Percentiles rank a stretch among this genome's conserved stretches.
These are phyloP conservation scores for Paramarasmius palmivorus DNA, from an alignment of 1,284 basidiomycete species.

Conservation along the genomic window DNA sequence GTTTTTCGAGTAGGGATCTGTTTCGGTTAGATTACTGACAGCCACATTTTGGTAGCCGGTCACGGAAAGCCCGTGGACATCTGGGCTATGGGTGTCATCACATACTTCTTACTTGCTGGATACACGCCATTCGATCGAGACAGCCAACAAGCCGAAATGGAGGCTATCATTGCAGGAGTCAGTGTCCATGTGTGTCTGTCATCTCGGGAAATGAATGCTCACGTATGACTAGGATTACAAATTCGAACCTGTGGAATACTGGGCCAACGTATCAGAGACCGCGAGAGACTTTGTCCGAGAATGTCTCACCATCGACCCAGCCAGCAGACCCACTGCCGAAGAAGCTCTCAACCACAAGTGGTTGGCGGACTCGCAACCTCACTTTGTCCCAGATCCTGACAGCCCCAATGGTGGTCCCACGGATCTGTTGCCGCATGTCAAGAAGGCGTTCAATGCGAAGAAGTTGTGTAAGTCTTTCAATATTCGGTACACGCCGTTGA, in stretches of 20 bases:
- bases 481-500: constrained; percentile 9
- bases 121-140: constrained; percentile 96
- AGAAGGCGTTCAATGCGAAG: constrained; percentile 86
- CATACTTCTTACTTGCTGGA: constrained; percentile 92
- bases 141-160: constrained; percentile 85
- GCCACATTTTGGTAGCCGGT: constrained; percentile 55
- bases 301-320: constrained; percentile 86
- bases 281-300: constrained; percentile 80
- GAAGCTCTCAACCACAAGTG: constrained; percentile 79
- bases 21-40: constrained; percentile 1
- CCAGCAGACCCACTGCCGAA: constrained; percentile 73
- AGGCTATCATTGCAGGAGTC: constrained; percentile 87
- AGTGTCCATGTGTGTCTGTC: constrained; percentile 20
- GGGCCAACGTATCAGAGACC: constrained; percentile 79
- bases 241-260: constrained; percentile 85
- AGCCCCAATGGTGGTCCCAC: constrained; percentile 63
- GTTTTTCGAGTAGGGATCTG: constrained; percentile 1
- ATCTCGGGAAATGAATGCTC: constrained; percentile 9
- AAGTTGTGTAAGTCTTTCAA: constrained; percentile 67
- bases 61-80: constrained; percentile 96
- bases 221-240: constrained; percentile 55
- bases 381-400: constrained; percentile 69
- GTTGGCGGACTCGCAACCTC: constrained; percentile 67
- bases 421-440: constrained; percentile 86
- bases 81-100: constrained; percentile 97